phyloP scores from a whole-genome alignment of 805 yeast species.

The Candida endomychidarum region DNA sequence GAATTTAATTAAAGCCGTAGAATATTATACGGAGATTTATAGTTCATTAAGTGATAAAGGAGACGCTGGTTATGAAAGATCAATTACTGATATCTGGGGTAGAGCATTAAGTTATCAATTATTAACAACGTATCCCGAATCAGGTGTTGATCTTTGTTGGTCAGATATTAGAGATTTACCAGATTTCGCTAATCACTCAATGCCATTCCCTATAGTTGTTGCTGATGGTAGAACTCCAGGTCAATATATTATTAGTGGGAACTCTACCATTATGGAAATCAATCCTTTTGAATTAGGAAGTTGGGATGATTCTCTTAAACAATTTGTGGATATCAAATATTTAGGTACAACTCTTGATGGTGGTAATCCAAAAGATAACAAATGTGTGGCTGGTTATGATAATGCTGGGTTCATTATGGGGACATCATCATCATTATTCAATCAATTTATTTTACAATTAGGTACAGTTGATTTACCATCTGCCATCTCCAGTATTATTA shows the following conservation, averaged over 20 bases:
- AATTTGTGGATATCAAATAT: constrained; percentile 67
- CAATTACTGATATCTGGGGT: constrained; percentile 46
- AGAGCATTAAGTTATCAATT: constrained; percentile 42
- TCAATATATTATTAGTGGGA: constrained; percentile 26
- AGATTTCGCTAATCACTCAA: constrained; percentile 28
- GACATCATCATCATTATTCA: constrained; percentile 79
- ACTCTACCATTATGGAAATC: constrained; percentile 41
- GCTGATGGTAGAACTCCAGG: constrained; percentile 41
- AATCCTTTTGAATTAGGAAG: constrained; percentile 62
- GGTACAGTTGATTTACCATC: constrained; percentile 38
- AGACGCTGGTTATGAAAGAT: constrained; percentile 37
- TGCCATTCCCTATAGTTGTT: constrained; percentile 43
- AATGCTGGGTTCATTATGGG: constrained; percentile 82
- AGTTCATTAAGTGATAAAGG: constrained; percentile 30
- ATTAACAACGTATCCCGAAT: constrained; percentile 26
- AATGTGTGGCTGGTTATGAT: constrained; percentile 70
- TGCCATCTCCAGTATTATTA: constrained; percentile 22
- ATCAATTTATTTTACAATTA: constrained; percentile 58
- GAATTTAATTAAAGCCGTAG: constrained; percentile 63
- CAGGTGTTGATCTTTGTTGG: constrained; percentile 32
- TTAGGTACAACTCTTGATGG: constrained; percentile 63
- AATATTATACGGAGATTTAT: constrained; percentile 36
- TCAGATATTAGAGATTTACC: constrained; percentile 26
- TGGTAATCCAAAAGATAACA: constrained; percentile 51
- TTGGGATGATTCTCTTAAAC: constrained; percentile 74